Conservation (phyloP, 768 basidiomycete species). For the Macrolepiota dolichaula region DNA sequence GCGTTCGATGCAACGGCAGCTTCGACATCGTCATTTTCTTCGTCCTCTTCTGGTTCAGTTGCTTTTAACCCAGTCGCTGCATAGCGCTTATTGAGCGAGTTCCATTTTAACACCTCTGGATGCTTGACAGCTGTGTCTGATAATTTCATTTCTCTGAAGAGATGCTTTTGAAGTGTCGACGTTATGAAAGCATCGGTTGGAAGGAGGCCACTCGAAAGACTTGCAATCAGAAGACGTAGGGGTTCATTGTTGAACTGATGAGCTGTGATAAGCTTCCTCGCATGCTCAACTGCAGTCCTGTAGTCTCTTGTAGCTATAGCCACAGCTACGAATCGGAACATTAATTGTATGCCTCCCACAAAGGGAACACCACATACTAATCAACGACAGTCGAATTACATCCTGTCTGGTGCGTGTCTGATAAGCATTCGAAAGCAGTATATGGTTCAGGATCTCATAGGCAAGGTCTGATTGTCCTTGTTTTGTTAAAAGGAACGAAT, state of each 20-base stretch:
- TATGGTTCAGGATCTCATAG: slow-evolving; percentile 73
- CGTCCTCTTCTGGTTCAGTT: slow-evolving; percentile 28
- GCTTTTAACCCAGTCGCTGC: slow-evolving; percentile 39
- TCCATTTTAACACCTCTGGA: slow-evolving; percentile 62
- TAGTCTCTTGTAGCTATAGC: slow-evolving; percentile 58
- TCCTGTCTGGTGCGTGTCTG: slow-evolving; percentile 59
- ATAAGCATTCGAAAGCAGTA: slow-evolving; percentile 72
- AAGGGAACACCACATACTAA: slow-evolving; percentile 49
- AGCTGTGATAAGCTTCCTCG: slow-evolving; percentile 66
- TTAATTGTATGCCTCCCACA: not conserved
- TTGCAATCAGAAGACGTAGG: slow-evolving; percentile 69
- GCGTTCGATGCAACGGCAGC: slow-evolving; percentile 14
- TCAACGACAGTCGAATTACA: slow-evolving; percentile 70
- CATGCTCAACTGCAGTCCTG: slow-evolving; percentile 64
- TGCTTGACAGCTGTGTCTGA: slow-evolving; percentile 64
- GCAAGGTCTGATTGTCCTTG: slow-evolving; percentile 63
- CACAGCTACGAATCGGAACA: slow-evolving; percentile 51
- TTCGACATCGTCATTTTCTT: slow-evolving; percentile 28
- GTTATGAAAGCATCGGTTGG: slow-evolving; percentile 76
- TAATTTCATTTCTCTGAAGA: slow-evolving; percentile 75
- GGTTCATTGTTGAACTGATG: slow-evolving; percentile 90
- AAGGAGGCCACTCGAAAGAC: slow-evolving; percentile 66
- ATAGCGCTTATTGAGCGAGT: slow-evolving; percentile 54
- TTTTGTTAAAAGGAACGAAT: slow-evolving; percentile 66
- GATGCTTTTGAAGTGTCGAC: slow-evolving; percentile 77